A percentile compares a stretch with the other conserved stretches of the same genome.
phyloP scores from a whole-genome alignment of 2,329 filamentous ascomycete species.

The Chrysoporthe deuterocubensis region DNA sequence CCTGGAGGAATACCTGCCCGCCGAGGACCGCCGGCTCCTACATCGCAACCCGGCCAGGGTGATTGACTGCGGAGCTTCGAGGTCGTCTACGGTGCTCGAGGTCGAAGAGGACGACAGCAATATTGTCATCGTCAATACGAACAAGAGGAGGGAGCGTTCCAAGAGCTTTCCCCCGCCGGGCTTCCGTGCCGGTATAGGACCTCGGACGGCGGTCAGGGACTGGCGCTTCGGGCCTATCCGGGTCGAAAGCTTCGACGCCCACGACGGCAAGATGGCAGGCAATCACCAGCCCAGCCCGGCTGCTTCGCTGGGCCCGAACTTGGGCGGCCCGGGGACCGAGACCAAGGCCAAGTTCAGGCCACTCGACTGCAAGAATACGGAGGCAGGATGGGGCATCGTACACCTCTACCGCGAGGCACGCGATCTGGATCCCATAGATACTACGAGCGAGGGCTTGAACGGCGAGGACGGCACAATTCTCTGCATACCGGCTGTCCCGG shows the following conservation, averaged over 20 bases:
- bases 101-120: constrained; percentile 35
- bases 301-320: constrained; percentile 54
- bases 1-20: constrained; percentile 26
- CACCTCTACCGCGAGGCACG: constrained; percentile 89
- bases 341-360: constrained; percentile 83
- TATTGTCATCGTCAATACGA: constrained; percentile 44
- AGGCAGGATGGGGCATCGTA: constrained; percentile 89
- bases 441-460: constrained; percentile 37
- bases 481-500: constrained; percentile 92
- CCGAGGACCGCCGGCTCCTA: constrained; percentile 28
- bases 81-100: constrained; percentile 37
- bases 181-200: constrained; percentile 49
- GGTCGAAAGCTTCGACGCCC: constrained; percentile 81
- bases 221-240: constrained; percentile 82
- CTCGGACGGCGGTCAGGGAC: constrained; percentile 61
- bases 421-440: constrained; percentile 51
- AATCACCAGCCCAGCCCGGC: constrained; percentile 34
- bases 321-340: constrained; percentile 67
- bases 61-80: constrained; percentile 55
- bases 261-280: constrained; percentile 32
- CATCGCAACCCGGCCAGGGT: constrained; percentile 36
- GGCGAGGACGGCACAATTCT: constrained; percentile 65
- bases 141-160: constrained; percentile 46
- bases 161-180: constrained; percentile 49
- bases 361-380: constrained; percentile 71